Evolutionary conservation across 2,329 filamentous ascomycete species (phyloP).

Genomic region (Atkinsonella texensis): DNA sequence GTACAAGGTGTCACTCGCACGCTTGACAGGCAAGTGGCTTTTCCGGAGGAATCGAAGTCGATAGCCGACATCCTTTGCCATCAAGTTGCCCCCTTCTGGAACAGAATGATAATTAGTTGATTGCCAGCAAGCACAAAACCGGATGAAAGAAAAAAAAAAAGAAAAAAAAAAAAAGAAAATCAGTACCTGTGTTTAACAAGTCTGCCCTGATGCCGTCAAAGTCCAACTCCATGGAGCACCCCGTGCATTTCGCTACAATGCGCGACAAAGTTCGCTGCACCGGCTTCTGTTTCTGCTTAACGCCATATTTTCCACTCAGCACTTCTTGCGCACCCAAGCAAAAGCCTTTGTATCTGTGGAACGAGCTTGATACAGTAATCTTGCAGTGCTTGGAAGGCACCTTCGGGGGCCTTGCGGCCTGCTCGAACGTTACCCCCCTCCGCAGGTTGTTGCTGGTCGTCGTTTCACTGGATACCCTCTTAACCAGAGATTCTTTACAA

Average conservation of each 20-base stretch:
- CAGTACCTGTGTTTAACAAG: constrained; percentile 32
- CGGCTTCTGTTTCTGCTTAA: constrained; percentile 38
- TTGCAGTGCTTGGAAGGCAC: constrained; percentile 21
- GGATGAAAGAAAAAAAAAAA: neutral
- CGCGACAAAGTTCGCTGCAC: constrained; percentile 18
- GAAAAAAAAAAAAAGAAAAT: neutral
- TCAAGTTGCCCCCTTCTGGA: constrained; percentile 28
- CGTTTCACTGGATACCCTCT: constrained; percentile 1
- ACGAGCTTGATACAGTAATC: constrained; percentile 35
- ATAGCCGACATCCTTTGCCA: constrained; percentile 33
- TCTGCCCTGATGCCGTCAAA: constrained; percentile 40
- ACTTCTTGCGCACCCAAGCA: constrained; percentile 42
- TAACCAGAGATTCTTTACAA: neutral
- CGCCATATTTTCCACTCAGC: constrained; percentile 33
- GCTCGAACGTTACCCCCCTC: neutral
- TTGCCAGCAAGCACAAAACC: neutral
- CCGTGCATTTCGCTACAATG: constrained; percentile 36
- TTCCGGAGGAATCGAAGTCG: constrained; percentile 45
- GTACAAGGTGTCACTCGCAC: constrained; percentile 41
- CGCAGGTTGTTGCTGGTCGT: neutral
- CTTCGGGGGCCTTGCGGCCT: neutral
- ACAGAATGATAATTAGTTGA: neutral
- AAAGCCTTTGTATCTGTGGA: constrained; percentile 40
- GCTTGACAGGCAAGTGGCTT: constrained; percentile 36
- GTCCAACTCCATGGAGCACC: constrained; percentile 42